Evolutionary conservation across 73 alveolate genomes (phyloP), one percentile per base, ranked within the genome.

Genomic region (Halteria grandinella): DNA sequence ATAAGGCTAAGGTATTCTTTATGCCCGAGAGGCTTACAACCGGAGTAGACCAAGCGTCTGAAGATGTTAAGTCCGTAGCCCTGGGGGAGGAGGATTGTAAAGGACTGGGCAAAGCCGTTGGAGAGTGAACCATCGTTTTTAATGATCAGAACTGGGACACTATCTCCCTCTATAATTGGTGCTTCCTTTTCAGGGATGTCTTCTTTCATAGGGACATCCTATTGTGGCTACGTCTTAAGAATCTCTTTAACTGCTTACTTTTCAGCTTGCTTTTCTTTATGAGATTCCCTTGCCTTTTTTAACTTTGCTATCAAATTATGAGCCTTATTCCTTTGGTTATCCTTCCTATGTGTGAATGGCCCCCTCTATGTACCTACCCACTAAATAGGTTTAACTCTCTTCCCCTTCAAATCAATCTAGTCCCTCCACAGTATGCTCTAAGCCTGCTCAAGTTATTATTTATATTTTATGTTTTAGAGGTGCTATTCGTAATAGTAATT

Each of bases 341-440:
- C 43, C 66, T 82, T 82, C 52, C 91, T 52, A 47, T 82, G 91
- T 17, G 91, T 82, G 29, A 39, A 71, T 4, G 83, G 31, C 0
- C 83, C 32, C 50, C 91, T 53, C n/a, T 49, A 17, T 6, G 86
- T 55, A 18, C 81, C 91, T 0, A 70, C 23, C 45, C 23, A 25
- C 18, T 39, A 41, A 0, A 53, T 29, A 0, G 71, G 69, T 36
- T 37, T 73, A 1, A 36, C 12, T 2, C 8, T 3, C 23, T 1
- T 43, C 12, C 74, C 60, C 12, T 53, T 8, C 11, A 44, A 50
- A 21, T 53, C n/a, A 14, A 39, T 37, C 45, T 64, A 28, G 41
- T 15, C 54, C 5, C n/a, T n/a, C n/a, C n/a, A n/a, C n/a, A n/a
- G n/a, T n/a, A 36, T 7, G 11, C 47, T 36, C n/a, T 5, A 36